Base-by-base conservation (phyloP, 2,329 filamentous ascomycete species). In the Hypoxylon sp. region DNA sequence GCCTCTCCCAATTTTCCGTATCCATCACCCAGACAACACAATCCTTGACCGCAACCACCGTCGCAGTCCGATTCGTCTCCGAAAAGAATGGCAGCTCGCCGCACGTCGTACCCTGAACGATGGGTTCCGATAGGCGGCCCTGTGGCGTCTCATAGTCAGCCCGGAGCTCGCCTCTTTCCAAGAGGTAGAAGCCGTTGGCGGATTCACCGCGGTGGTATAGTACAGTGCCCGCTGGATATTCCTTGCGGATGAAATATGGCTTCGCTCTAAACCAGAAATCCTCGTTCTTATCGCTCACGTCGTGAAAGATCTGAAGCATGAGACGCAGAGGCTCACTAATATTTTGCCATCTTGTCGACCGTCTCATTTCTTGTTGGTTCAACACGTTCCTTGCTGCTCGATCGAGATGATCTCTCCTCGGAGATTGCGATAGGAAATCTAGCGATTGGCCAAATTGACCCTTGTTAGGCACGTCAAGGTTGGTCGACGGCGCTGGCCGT, bases 11-110 rank as follows among this genome's bases (percentile, higher is more conserved):
- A 57, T 86, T 85, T 50, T 90, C 87, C 11, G 83, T 82, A 64
- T 91, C 91, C 82, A 99, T 87, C 68, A 91, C 81, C 96, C 96
- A 99, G 5, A 91, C 89, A 0, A 96, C 89, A 68, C 91, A 92
- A 73, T 95, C 91, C 59, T 90, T 87, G 78, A 98, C 94, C 1
- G 93, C 93, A 47, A 90, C 85, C 10, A 97, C 94, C 0, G 92
- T 97, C 1, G 94, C 94, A 3, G 94, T 98, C 17, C 96, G 88
- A 57, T 88, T 85, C 1, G 95, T 98, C 76, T 97, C 93, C 2
- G 91, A 94, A 81, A 99, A 99, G 83, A 99, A 99, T 0, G 96
- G 96, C 58, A 99, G 81, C 82, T 99, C 96, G 37, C 96, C 96
- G 74, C 95, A 98, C 0, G 96, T 98, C 1, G 96, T 96, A 14